Evolutionary conservation across 257 asterid species (phyloP).

Genomic region (Coffea canephora): DNA sequence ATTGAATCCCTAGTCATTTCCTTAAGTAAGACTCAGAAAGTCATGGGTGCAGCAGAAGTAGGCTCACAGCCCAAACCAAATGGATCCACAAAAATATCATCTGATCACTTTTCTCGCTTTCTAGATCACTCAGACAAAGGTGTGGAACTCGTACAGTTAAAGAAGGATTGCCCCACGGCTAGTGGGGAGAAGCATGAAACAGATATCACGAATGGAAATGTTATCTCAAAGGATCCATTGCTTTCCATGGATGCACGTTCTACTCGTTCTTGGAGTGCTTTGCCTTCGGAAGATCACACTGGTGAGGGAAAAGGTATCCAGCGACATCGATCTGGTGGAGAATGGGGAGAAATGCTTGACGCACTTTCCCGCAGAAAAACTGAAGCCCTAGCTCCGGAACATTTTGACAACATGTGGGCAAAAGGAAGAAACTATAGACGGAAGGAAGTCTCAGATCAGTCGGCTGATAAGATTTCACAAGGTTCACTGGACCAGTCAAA

Average conservation of each 20-base stretch:
- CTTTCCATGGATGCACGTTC: conserved; percentile 71
- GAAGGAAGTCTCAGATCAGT: conserved; percentile 44
- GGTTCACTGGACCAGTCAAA: conserved; percentile 45
- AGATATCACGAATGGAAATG: conserved; percentile 29
- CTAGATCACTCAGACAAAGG: conserved; percentile 79
- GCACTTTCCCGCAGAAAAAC: conserved; percentile 71
- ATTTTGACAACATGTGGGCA: conserved; percentile 96
- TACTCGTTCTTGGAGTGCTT: conserved; percentile 75
- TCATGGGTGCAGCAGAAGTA: conserved; percentile 34
- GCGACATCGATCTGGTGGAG: conserved; percentile 63
- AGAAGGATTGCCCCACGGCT: conserved; percentile 52
- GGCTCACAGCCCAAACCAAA: conserved; percentile 44
- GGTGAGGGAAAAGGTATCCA: conserved; percentile 55
- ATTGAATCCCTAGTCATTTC: conserved; percentile 71
- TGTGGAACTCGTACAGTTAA: conserved; percentile 85
- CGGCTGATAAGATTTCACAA: conserved; percentile 31
- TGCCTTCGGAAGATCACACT: conserved; percentile 44
- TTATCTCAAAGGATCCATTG: conserved; percentile 78
- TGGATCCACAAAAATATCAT: conserved; percentile 34
- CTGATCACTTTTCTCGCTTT: conserved; percentile 54
- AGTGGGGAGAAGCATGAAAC: conserved; percentile 36
- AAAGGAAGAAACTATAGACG: conserved; percentile 79
- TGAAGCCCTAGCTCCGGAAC: conserved; percentile 83
- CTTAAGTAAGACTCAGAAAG: conserved; percentile 58
- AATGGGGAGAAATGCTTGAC: conserved; percentile 84